These are phyloP conservation scores for Rhododendron henanense DNA, from an alignment of 148 eudicot genomes.

Conservation along the genomic window DNA sequence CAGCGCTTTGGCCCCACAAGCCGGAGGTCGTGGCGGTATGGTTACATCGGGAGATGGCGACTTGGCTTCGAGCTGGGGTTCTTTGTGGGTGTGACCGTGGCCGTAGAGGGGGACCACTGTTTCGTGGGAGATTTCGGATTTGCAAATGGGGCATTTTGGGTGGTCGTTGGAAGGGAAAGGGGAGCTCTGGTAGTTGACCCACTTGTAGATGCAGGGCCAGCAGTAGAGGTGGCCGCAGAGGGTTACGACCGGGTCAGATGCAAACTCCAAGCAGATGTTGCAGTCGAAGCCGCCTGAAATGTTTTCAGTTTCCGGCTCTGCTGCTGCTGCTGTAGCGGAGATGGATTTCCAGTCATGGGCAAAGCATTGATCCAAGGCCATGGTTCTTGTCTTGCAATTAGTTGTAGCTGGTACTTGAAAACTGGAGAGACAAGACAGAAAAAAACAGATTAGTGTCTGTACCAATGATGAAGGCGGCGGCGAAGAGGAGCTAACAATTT, in stretches of 20 bases:
- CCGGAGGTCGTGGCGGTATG: conserved; percentile 68
- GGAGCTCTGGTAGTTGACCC: conserved; percentile 55
- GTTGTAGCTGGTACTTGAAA: background rate
- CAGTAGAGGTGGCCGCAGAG: conserved; percentile 91
- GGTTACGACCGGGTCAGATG: conserved; percentile 74
- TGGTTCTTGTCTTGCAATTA: conserved; percentile 11
- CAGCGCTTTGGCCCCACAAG: conserved; percentile 46
- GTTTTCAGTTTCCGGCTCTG: conserved; percentile 12
- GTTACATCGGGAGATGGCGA: conserved; percentile 4
- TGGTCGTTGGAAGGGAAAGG: conserved; percentile 48
- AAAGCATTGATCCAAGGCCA: conserved; percentile 47
- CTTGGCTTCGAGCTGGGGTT: conserved; percentile 22
- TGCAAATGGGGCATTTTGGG: conserved; percentile 83
- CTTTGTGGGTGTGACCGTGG: conserved; percentile 38
- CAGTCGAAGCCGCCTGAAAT: conserved; percentile 61
- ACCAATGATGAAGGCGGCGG: background rate
- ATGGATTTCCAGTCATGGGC: conserved; percentile 40
- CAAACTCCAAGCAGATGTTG: conserved; percentile 79
- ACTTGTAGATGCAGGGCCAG: conserved; percentile 90
- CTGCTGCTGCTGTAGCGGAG: conserved; percentile 22
- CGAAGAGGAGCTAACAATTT: background rate
- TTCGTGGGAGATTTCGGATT: conserved; percentile 59
- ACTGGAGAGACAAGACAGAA: conserved; percentile 4
- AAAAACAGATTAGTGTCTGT: background rate
- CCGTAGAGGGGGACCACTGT: conserved; percentile 72